Conservation (phyloP, 2,329 filamentous ascomycete species). For the Curvularia verruculosa region DNA sequence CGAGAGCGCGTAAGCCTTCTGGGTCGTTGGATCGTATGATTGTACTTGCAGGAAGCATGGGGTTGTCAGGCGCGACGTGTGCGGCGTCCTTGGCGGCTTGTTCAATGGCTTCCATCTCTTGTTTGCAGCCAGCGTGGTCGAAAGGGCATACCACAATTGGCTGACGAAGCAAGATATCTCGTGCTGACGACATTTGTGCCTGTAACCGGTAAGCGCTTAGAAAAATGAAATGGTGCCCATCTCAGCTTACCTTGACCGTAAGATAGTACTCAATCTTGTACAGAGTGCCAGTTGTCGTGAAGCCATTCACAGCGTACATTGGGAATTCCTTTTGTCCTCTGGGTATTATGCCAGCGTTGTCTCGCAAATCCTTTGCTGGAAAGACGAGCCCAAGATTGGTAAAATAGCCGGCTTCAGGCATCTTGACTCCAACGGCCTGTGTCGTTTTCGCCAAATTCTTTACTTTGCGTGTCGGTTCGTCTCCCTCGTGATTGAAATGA, state of each 20-base stretch:
- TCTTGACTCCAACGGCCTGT: slow-evolving; percentile 78
- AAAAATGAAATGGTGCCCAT: neutral
- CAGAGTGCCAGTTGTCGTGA: slow-evolving; percentile 89
- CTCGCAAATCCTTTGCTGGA: slow-evolving; percentile 84
- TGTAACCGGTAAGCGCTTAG: slow-evolving; percentile 48
- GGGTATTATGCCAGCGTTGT: slow-evolving; percentile 85
- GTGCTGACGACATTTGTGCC: slow-evolving; percentile 86
- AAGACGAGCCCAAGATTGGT: slow-evolving; percentile 92
- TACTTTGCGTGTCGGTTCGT: slow-evolving; percentile 88
- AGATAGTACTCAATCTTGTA: slow-evolving; percentile 99
- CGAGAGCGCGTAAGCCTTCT: slow-evolving; percentile 64
- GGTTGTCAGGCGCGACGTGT: slow-evolving; percentile 85
- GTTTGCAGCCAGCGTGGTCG: slow-evolving; percentile 93
- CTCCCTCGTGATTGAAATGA: slow-evolving; percentile 97
- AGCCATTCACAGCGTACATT: slow-evolving; percentile 84
- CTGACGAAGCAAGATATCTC: slow-evolving; percentile 86
- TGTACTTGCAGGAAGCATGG: slow-evolving; percentile 84
- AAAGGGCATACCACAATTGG: slow-evolving; percentile 95
- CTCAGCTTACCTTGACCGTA: slow-evolving; percentile 78
- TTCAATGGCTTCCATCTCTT: slow-evolving; percentile 98
- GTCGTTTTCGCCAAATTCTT: slow-evolving; percentile 86
- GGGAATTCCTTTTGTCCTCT: slow-evolving; percentile 87
- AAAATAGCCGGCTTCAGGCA: slow-evolving; percentile 90
- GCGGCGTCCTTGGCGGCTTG: slow-evolving; percentile 93
- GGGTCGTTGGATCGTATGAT: slow-evolving; percentile 82